These are phyloP conservation scores for Podospora appendiculata DNA, from an alignment of 495 filamentous ascomycete genomes.

Conservation along the genomic window DNA sequence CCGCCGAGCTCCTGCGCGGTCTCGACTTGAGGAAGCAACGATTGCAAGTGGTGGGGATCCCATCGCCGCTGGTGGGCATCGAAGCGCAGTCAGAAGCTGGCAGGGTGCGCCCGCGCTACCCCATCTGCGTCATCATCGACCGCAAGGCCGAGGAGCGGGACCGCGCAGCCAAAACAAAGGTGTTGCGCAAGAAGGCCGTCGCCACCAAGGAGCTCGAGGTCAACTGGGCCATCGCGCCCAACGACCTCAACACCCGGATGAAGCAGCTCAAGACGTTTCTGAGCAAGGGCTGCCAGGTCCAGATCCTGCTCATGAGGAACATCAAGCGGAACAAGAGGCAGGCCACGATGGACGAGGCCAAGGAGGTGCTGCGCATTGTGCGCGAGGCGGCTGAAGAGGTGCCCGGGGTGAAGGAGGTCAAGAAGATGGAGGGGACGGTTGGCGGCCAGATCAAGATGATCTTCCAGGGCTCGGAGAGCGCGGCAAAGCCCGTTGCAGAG, in stretches of 20 bases:
- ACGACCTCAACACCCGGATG: slow-evolving; percentile 58
- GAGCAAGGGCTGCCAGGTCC: slow-evolving; percentile 54
- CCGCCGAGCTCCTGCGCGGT: slow-evolving; percentile 33
- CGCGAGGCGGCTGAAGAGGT: slow-evolving; percentile 18
- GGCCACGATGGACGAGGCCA: slow-evolving; percentile 27
- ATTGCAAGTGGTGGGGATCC: slow-evolving; percentile 50
- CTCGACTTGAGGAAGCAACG: slow-evolving; percentile 44
- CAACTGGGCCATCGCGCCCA: slow-evolving; percentile 70
- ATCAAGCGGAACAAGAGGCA: slow-evolving; percentile 13
- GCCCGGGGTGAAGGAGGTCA: slow-evolving; percentile 29
- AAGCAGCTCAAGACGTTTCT: slow-evolving; percentile 54
- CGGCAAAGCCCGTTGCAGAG: no score
- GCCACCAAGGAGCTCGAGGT: slow-evolving; percentile 66
- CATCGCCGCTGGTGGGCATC: neutral
- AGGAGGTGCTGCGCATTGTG: slow-evolving; percentile 24
- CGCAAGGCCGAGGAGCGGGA: slow-evolving; percentile 21
- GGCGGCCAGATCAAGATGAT: slow-evolving; percentile 22
- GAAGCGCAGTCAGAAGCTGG: neutral
- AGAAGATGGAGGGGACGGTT: slow-evolving; percentile 31
- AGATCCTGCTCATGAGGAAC: slow-evolving; percentile 46
- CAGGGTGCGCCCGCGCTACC: slow-evolving; percentile 13
- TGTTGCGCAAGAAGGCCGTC: slow-evolving; percentile 14
- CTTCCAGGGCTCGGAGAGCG: slow-evolving; percentile 23
- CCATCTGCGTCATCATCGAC: slow-evolving; percentile 63
- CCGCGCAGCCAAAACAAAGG: slow-evolving; percentile 16